phyloP scores from a whole-genome alignment of 352 stramenopile genomes.

The Thalassiosira livingstoniorum region DNA sequence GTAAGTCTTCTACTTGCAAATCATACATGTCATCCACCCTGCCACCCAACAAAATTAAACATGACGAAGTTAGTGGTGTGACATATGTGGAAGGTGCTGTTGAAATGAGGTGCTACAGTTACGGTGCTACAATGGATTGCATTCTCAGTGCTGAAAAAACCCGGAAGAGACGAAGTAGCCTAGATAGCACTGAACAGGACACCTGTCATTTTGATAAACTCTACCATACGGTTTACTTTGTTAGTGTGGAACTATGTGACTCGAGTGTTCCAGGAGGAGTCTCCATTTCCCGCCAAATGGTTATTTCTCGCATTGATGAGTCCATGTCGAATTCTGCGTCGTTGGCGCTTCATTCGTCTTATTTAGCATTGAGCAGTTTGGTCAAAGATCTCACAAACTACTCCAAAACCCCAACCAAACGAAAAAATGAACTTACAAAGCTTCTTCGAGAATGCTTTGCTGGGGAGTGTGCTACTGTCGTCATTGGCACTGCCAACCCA shows the following conservation, averaged over 20 bases:
- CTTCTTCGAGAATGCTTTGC: slow-evolving; percentile 18
- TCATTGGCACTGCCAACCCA: slow-evolving; percentile 14
- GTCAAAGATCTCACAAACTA: slow-evolving; percentile 16
- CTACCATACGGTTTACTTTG: slow-evolving; percentile 25
- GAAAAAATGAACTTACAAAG: slow-evolving; percentile 20
- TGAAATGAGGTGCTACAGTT: slow-evolving; percentile 24
- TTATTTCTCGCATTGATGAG: slow-evolving; percentile 22
- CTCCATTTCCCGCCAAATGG: slow-evolving; percentile 21
- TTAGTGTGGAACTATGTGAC: slow-evolving; percentile 16
- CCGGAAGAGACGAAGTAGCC: neutral
- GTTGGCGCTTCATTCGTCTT: slow-evolving; percentile 31
- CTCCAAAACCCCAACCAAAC: neutral
- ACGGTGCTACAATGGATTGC: slow-evolving; percentile 17
- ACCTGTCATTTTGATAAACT: slow-evolving; percentile 15
- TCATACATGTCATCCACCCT: neutral
- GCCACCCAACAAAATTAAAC: slow-evolving; percentile 10
- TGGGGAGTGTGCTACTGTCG: slow-evolving; percentile 22
- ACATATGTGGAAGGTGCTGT: slow-evolving; percentile 22
- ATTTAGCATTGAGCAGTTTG: slow-evolving; percentile 10
- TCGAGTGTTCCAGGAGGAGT: neutral
- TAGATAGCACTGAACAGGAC: neutral
- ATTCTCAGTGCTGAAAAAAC: slow-evolving; percentile 11
- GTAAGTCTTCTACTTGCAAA: no score
- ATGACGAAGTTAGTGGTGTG: slow-evolving; percentile 12
- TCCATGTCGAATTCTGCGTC: slow-evolving; percentile 33